phyloP scores from a whole-genome alignment of 176 grass and related monocot genomes.

The Oryza glaberrima region DNA sequence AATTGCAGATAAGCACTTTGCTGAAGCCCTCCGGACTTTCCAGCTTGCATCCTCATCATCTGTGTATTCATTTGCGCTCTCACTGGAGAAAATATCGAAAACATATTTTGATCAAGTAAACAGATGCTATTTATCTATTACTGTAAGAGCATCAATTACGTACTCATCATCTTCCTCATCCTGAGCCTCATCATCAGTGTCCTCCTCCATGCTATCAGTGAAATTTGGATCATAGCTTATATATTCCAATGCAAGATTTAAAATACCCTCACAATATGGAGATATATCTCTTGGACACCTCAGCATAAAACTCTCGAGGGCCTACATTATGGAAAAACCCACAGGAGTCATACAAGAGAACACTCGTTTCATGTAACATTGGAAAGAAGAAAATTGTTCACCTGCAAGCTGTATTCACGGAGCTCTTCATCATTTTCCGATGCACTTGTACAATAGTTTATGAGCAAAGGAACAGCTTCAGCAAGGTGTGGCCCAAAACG shows the following conservation, averaged over 20 bases:
- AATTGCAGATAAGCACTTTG: slow-evolving; percentile 92
- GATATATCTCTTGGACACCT: slow-evolving; percentile 97
- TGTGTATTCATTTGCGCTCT: slow-evolving; percentile 96
- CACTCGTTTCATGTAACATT: slow-evolving; percentile 11
- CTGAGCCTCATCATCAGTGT: slow-evolving; percentile 82
- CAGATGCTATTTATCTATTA: slow-evolving; percentile 24
- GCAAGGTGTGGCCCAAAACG: slow-evolving; percentile 93
- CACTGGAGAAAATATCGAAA: slow-evolving; percentile 54
- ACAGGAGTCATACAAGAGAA: slow-evolving; percentile 16
- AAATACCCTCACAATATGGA: slow-evolving; percentile 73
- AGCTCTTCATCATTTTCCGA: slow-evolving; percentile 99
- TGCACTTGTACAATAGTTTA: slow-evolving; percentile 89
- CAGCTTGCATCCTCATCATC: slow-evolving; percentile 99
- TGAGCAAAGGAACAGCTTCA: slow-evolving; percentile 90
- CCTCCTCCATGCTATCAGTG: slow-evolving; percentile 97
- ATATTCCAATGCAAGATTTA: slow-evolving; percentile 93
- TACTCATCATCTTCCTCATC: slow-evolving; percentile 99
- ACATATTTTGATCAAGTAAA: slow-evolving; percentile 14
- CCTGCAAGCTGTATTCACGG: slow-evolving; percentile 96
- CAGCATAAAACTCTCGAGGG: slow-evolving; percentile 96
- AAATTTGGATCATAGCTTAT: slow-evolving; percentile 99
- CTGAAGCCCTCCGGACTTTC: slow-evolving; percentile 96
- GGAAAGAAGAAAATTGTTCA: slow-evolving; percentile 29
- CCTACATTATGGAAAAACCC: slow-evolving; percentile 49
- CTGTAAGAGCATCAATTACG: slow-evolving; percentile 35